Evolutionary conservation across 345 rosid genomes (phyloP).

Genomic region (Kandelia obovata): DNA sequence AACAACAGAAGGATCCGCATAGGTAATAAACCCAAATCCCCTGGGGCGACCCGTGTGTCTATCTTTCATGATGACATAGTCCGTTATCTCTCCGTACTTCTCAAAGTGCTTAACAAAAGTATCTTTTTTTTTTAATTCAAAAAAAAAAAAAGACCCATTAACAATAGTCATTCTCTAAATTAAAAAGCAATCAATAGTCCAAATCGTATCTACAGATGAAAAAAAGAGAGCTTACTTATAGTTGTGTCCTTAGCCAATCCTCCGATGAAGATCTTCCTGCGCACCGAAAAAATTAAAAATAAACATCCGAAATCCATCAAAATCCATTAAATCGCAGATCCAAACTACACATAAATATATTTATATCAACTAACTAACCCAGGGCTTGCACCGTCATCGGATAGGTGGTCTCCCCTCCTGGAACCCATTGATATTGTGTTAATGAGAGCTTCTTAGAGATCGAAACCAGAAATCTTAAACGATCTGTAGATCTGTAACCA

Average conservation of each 20-base stretch:
- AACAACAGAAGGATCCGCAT: slow-evolving; percentile 83
- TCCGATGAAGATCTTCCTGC: slow-evolving; percentile 9
- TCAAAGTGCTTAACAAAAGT: slow-evolving; percentile 76
- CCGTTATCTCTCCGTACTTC: slow-evolving; percentile 88
- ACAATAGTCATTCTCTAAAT: not conserved
- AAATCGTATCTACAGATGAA: not conserved
- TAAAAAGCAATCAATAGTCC: too few relatives aligned
- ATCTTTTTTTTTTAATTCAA: slow-evolving; percentile 34
- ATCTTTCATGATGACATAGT: slow-evolving; percentile 95
- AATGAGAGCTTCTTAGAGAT: too few relatives aligned
- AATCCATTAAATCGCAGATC: not conserved
- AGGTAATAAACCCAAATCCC: slow-evolving; percentile 95
- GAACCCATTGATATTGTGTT: not conserved
- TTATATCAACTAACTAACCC: not conserved
- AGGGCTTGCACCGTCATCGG: slow-evolving; percentile 12
- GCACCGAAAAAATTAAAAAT: not conserved
- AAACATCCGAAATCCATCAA: not conserved
- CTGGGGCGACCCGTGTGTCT: slow-evolving; percentile 87
- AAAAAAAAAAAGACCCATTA: not conserved
- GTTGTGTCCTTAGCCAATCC: slow-evolving; percentile 9
- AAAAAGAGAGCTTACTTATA: not conserved
- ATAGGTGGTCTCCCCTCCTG: slow-evolving; percentile 1
- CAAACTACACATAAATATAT: not conserved
- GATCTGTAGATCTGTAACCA: too few relatives aligned
- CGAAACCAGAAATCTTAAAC: too few relatives aligned